Base-by-base conservation (phyloP, 495 filamentous ascomycete species). In the Oleoguttula mirabilis region DNA sequence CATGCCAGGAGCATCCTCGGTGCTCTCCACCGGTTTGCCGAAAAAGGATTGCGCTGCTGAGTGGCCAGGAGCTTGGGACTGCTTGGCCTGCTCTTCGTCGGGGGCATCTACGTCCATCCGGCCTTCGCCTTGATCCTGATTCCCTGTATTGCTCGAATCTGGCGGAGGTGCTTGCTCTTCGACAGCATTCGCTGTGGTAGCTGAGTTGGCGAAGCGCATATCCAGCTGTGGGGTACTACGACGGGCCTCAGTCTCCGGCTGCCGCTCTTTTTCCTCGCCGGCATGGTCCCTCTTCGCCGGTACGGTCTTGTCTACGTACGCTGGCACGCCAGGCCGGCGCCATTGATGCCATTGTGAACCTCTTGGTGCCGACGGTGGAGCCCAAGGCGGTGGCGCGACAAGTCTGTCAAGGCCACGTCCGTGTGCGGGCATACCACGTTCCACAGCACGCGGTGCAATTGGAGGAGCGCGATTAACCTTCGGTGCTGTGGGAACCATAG, bases 401-500 rank as follows among this genome's bases (percentile, higher is more conserved):
- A 38, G 28, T 22, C 51, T 43, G 20, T 55, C 43, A 21, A 39
- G 4, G 3, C 23, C 32, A 24, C 48, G 21, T n/a, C 16, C 21
- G 2, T 23, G 10, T 7, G 6, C 21, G 21, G 3, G 20, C 34
- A 37, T 4, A 3, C 17, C 31, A 21, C 57, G 56, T n/a, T 62
- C 57, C 2, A 27, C 34, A 16, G 35, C 41, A 2, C 40, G 48
- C 38, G 51, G 32, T 15, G 49, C 48, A 27, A 55, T 46, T 2
- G 48, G 35, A 23, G 54, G 53, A n/a, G 32, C 42, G 39, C 63
- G 47, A 21, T 52, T 59, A 8, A 50, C 60, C 47, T 58, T 62
- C 1, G 63, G 63, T 8, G 59, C 63, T 8, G 63, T 66, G 3
- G 63, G 61, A 10, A 66, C 57, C 24, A 46, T 7, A 8, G 42